phyloP scores from a whole-genome alignment of 306 rosid species.

The Begonia peltatifolia region DNA sequence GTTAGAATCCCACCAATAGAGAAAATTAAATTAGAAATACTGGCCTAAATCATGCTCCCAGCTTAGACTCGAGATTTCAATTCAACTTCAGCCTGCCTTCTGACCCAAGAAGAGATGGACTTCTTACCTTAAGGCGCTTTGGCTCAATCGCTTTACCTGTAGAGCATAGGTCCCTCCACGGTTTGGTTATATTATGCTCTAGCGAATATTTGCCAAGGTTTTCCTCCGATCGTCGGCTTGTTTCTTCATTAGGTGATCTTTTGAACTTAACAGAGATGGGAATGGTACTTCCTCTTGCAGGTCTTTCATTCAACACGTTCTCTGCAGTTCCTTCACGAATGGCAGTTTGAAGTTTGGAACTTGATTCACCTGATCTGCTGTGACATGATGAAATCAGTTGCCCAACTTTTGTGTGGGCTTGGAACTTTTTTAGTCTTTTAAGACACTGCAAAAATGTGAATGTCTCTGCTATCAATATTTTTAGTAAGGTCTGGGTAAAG shows the following conservation, averaged over 20 bases:
- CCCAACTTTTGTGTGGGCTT: slow-evolving; percentile 35
- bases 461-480: slow-evolving; percentile 3
- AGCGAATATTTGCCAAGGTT: slow-evolving; percentile 33
- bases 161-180: slow-evolving; percentile 33
- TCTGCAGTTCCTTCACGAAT: slow-evolving; percentile 28
- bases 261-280: slow-evolving; percentile 57
- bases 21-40: slow-evolving; percentile 51
- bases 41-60: slow-evolving; percentile 21
- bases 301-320: slow-evolving; percentile 28
- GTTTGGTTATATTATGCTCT: slow-evolving; percentile 24
- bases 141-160: slow-evolving; percentile 29
- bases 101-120: slow-evolving; percentile 46
- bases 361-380: slow-evolving; percentile 37
- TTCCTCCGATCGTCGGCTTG: slow-evolving; percentile 21
- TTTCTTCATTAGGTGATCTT: slow-evolving; percentile 41
- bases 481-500: no score
- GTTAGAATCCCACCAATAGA: slow-evolving; percentile 68
- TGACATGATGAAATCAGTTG: slow-evolving; percentile 18
- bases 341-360: slow-evolving; percentile 21
- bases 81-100: slow-evolving; percentile 49
- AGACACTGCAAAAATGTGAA: slow-evolving; percentile 39
- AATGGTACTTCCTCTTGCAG: slow-evolving; percentile 31
- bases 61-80: slow-evolving; percentile 22
- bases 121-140: slow-evolving; percentile 71
- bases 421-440: slow-evolving; percentile 62